A percentile compares a stretch with the other conserved stretches of the same genome.
Conservation (phyloP, 1,284 basidiomycete genomes). For the Xerocomus minutiporus region DNA sequence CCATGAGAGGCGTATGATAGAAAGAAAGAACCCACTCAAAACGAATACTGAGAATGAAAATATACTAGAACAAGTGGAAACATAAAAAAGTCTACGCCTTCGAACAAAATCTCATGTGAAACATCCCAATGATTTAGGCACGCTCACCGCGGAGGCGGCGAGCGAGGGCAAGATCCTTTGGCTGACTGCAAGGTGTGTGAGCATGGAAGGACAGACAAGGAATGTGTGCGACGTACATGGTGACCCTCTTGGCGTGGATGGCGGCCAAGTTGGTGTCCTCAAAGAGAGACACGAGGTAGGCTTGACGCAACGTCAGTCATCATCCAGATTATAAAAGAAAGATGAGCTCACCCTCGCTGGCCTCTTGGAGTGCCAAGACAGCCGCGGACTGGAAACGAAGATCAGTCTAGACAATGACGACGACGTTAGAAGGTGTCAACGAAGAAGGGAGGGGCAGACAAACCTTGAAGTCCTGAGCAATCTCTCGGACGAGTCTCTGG, state of each 20-base stretch:
- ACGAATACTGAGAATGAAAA: not conserved
- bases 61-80: not conserved
- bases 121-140: conserved; percentile 4
- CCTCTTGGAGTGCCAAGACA: conserved; percentile 65
- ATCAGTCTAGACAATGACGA: conserved; percentile 20
- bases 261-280: conserved; percentile 58
- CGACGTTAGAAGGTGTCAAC: not conserved
- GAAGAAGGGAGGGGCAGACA: conserved; percentile 16
- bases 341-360: conserved; percentile 45
- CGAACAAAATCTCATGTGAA: not conserved
- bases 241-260: conserved; percentile 65
- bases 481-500: conserved; percentile 74
- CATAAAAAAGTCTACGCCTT: not conserved
- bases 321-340: not conserved
- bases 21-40: not conserved
- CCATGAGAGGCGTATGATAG: not conserved
- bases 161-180: conserved; percentile 55
- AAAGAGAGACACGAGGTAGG: conserved; percentile 68
- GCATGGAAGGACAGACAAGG: not conserved
- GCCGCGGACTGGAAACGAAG: conserved; percentile 66
- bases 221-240: conserved; percentile 32
- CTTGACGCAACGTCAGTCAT: conserved; percentile 14
- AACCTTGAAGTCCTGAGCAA: conserved; percentile 70
- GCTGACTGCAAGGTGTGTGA: conserved; percentile 26
- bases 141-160: conserved; percentile 35